phyloP scores from a whole-genome alignment of 768 basidiomycete genomes.

The Serpula lacrymans region DNA sequence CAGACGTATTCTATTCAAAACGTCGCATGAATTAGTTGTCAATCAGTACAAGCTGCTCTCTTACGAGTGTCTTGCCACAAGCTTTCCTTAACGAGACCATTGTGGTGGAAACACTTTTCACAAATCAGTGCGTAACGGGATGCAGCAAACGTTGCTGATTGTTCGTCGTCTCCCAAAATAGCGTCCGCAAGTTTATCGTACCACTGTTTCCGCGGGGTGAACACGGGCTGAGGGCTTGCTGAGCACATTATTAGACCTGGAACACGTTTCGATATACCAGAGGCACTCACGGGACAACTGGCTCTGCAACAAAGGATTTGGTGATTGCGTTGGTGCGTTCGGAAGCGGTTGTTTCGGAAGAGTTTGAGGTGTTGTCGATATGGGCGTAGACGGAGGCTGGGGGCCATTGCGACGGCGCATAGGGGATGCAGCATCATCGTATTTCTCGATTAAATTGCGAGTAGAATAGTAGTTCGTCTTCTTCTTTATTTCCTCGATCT shows the following conservation, averaged over 20 bases:
- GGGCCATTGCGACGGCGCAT: slow-evolving; percentile 39
- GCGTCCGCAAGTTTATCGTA: slow-evolving; percentile 88
- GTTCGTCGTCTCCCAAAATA: slow-evolving; percentile 71
- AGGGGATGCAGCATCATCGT: slow-evolving; percentile 61
- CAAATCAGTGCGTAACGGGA: slow-evolving; percentile 83
- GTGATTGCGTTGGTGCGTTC: slow-evolving; percentile 12
- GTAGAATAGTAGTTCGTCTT: slow-evolving; percentile 96
- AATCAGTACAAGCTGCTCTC: slow-evolving; percentile 28
- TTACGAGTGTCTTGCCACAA: slow-evolving; percentile 80
- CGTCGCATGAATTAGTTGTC: slow-evolving; percentile 2
- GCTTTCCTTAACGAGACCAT: slow-evolving; percentile 81
- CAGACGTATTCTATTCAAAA: slow-evolving; percentile 69
- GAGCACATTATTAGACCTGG: background rate
- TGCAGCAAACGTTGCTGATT: slow-evolving; percentile 35
- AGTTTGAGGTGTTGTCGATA: slow-evolving; percentile 32
- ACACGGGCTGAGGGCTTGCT: slow-evolving; percentile 39
- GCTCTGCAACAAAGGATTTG: slow-evolving; percentile 16
- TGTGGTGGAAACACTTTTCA: slow-evolving; percentile 82
- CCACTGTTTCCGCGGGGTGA: slow-evolving; percentile 69
- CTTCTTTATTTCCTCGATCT: slow-evolving; percentile 95
- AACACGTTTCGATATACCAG: slow-evolving; percentile 1
- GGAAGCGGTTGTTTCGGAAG: slow-evolving; percentile 13
- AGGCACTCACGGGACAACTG: slow-evolving; percentile 38
- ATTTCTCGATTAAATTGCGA: slow-evolving; percentile 83
- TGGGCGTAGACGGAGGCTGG: slow-evolving; percentile 24